Base-by-base conservation (phyloP, 164 flowering plant genomes). In the grape (Vitis vinifera) region DNA sequence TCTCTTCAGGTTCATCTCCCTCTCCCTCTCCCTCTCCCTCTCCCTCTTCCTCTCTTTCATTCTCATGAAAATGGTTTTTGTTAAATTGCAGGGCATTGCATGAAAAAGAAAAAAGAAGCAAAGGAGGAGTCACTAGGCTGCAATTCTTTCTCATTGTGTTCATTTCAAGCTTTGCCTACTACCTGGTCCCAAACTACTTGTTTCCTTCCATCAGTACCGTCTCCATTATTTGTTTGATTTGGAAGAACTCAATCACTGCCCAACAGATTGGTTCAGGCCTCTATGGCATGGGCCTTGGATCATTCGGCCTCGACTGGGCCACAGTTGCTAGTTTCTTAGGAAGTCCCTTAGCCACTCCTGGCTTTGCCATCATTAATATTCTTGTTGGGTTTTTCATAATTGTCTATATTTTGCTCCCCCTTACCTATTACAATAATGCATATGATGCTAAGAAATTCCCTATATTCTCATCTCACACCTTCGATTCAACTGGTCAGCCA, bases 261-360 rank as follows among this genome's bases (percentile, higher is more conserved):
- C 89, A 90, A 10, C 90, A 88, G 66, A 65, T 90, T 10, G 96
- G 96, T 5, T 85, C 90, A 0, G 96, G 91, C n/a, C 1, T 77
- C 2, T 49, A 71, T 12, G 93, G 95, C 49, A 67, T 90, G 10
- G 95, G 96, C 3, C 37, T 90, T 2, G 88, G 87, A 15, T 78
- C 96, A 0, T 76, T 90, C 15, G 84, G 81, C 37, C 59, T 90
- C 2, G 96, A 90, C 70, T 91, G 91, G 93, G 47, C 80, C 4
- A 77, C 88, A 0, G 71, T 86, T 17, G 74, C 83, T 4, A 49
- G 77, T 13, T 89, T 75, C 70, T n/a, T 82, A 0, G 85, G 90
- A 4, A 85, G 83, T 53, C 97, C 95, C 1, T 63, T 92, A 4
- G 86, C 89, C 11, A 63, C 72, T 0, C 97, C 92, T 0, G 81